Evolutionary conservation across 2,329 filamentous ascomycete species (phyloP), one percentile per base, ranked within the genome.

Genomic region (Bipolaris gigantea): DNA sequence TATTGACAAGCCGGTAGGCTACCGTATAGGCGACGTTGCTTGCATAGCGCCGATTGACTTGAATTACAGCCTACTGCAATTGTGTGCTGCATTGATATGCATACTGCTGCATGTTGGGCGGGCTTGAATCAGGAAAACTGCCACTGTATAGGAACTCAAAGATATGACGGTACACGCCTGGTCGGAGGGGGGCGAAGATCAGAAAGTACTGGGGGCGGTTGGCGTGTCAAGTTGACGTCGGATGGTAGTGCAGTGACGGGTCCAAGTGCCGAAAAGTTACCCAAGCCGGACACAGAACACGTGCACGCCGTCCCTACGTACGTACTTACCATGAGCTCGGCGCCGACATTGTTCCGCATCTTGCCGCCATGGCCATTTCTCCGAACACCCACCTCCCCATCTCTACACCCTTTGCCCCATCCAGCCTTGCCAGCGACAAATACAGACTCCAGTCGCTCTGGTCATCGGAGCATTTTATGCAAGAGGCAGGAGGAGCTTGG

Each of bases 401-500:
- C 47, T 43, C 21, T 34, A 42, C 35, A 33, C 35, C 27, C 25
- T 40, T 32, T 34, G 33, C 15, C 39, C 36, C 44, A 25, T 32
- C 45, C 47, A 39, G 38, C 30, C 40, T 16, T 34, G 35, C 47
- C 47, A 16, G 33, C 27, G 23, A 23, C 32, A 13, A 40, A 41
- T 11, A 19, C 32, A 55, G 34, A 23, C 25, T 34, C 30, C 34
- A 45, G 16, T 16, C 33, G 7, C 9, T 15, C 43, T 48, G 45
- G 40, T 53, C 16, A 23, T 15, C 55, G 55, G 60, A 55, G 57
- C 4, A 16, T 21, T 9, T 36, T n/a, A 55, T 55, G 13, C 48
- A 60, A 55, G 15, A 50, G 52, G 57, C 53, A 62, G 57, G 57
- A 56, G 53, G 33, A 16, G 18, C 38, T 7, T 35, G 35, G 18